Base-by-base conservation (phyloP, 2,329 filamentous ascomycete genomes). In the Talaromyces sp. region DNA sequence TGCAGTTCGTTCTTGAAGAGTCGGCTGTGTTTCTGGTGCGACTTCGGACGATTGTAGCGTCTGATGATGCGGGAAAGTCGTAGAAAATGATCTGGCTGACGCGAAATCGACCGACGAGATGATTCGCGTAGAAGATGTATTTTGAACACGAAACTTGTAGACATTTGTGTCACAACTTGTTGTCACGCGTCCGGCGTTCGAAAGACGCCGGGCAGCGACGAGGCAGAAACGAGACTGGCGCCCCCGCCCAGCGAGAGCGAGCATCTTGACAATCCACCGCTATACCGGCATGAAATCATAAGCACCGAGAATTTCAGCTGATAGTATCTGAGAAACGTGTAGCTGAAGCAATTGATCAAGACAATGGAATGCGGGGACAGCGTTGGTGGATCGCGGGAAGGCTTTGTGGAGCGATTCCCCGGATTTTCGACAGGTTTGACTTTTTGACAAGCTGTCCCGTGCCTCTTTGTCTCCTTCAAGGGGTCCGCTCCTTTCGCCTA, bases 1-100 rank as follows among this genome's bases (percentile, higher is more conserved):
- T 16, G n/a, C 73, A 52, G 62, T 47, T 19, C 45, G 61, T 41
- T 63, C 50, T 3, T 41, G 13, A 27, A 49, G 50, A 2, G 56
- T 27, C 16, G 14, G 37, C 45, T 59, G 13, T 6, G 37, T 45
- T n/a, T 43, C 37, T 59, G 37, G 37, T 3, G 56, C 37, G 22
- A 16, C 56, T 3, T 19, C 37, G 22, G 37, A n/a, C 27, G 56
- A 27, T 43, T 33, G 37, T 59, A 24, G 19, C 52, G 52, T 37
- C 52, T 59, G 56, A 45, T 45, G 19, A 19, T 19, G 22, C 14
- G 37, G 13, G 24, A 45, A 45, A 31, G 22, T 59, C 41, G 56
- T 59, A 43, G 56, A 59, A 59, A 59, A 59, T 9, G 24, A 31
- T 19, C 27, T 43, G 6, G 31, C 13, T 16, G 14, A 37, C 11